A percentile compares a stretch with the other conserved stretches of the same genome.
phyloP scores from a whole-genome alignment of 192 early-diverging fungal species.

The Blastocladiella britannica region DNA sequence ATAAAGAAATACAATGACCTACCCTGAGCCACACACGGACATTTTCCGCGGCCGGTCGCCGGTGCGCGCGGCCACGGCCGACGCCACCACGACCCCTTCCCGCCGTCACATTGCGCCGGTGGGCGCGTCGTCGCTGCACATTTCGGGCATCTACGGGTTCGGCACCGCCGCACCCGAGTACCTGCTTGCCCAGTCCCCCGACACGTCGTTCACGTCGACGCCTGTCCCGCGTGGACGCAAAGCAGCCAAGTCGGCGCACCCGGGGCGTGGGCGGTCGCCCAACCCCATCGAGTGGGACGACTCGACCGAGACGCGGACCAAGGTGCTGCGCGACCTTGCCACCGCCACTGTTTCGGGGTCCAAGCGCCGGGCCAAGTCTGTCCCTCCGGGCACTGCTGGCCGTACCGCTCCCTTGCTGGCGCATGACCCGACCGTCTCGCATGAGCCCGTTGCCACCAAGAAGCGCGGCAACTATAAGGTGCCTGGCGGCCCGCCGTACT shows the following conservation, averaged over 20 bases:
- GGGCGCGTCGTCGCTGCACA: no score
- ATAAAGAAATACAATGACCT: no score
- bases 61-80: no score
- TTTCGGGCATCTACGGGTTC: not conserved
- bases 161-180: not conserved
- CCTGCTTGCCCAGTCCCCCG: not conserved
- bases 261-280: not conserved
- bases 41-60: no score
- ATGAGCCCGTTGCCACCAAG: no score
- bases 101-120: no score
- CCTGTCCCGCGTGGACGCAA: no score
- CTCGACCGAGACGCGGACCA: not conserved
- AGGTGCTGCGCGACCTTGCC: no score
- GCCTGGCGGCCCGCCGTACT: not conserved
- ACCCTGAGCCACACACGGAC: no score
- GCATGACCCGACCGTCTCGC: not conserved
- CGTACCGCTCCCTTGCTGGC: not conserved
- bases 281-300: not conserved
- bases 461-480: not conserved
- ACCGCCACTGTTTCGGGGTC: not conserved
- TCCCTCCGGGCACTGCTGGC: not conserved
- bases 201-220: not conserved
- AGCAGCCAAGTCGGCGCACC: not conserved
- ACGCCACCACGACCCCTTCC: no score
- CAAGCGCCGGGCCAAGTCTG: not conserved